Conservation (phyloP, 1,139 yeast genomes). For the Candida smagusa region DNA sequence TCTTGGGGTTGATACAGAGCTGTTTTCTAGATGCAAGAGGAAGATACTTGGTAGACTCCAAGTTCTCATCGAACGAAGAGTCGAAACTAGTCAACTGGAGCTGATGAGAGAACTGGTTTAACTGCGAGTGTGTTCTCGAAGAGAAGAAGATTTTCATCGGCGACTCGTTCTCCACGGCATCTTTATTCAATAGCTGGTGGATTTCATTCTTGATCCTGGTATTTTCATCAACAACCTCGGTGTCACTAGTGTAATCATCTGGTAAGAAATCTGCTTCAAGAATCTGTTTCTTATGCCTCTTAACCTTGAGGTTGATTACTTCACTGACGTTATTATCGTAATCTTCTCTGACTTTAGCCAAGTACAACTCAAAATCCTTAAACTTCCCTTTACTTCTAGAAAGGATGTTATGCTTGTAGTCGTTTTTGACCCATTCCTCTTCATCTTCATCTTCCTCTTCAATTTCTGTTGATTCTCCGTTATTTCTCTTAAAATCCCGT, state of each 20-base stretch:
- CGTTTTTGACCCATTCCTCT: constrained; percentile 57
- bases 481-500: constrained; percentile 50
- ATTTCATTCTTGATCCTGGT: constrained; percentile 40
- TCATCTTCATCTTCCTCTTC: constrained; percentile 40
- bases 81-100: constrained; percentile 61
- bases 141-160: constrained; percentile 58
- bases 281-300: constrained; percentile 1
- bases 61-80: constrained; percentile 47
- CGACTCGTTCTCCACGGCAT: constrained; percentile 25
- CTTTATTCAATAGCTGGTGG: constrained; percentile 35
- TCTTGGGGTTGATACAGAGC: constrained; percentile 69
- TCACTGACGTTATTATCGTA: constrained; percentile 12
- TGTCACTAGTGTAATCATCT: constrained; percentile 38
- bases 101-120: constrained; percentile 78
- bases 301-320: constrained; percentile 3
- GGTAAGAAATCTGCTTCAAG: constrained; percentile 34
- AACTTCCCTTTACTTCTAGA: constrained; percentile 28
- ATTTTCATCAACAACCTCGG: constrained; percentile 16
- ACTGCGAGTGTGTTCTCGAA: constrained; percentile 90
- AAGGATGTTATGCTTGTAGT: constrained; percentile 34
- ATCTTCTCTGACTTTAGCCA: constrained; percentile 25
- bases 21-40: constrained; percentile 85
- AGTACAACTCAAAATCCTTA: constrained; percentile 38
- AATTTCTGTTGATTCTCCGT: constrained; percentile 13
- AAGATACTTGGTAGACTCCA: constrained; percentile 50